These are phyloP conservation scores for Stemphylium vesicarium DNA, from an alignment of 2,329 filamentous ascomycete genomes.

Conservation along the genomic window DNA sequence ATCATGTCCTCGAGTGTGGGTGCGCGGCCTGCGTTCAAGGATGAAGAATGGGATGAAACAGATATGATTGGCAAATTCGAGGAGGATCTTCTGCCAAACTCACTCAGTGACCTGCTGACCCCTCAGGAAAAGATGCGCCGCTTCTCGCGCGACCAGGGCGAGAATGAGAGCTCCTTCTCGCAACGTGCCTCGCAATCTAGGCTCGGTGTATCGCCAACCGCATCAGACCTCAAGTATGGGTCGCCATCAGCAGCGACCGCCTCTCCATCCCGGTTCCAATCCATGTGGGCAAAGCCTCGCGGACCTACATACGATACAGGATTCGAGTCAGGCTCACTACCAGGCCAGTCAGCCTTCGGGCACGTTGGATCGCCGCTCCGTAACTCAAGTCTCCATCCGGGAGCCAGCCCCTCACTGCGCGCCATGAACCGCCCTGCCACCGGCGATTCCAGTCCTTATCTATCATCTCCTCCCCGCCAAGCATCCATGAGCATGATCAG, in stretches of 20 bases:
- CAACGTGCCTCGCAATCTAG: constrained; percentile 55
- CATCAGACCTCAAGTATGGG: constrained; percentile 53
- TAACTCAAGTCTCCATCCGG: constrained; percentile 62
- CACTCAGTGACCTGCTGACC: constrained; percentile 67
- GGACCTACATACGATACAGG: constrained; percentile 56
- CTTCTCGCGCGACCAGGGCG: constrained; percentile 64
- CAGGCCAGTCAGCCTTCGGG: constrained; percentile 58
- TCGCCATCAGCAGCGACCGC: constrained; percentile 60
- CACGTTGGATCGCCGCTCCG: constrained; percentile 71
- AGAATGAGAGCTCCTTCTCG: constrained; percentile 48
- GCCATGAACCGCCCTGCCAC: constrained; percentile 57
- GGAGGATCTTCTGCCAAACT: constrained; percentile 84
- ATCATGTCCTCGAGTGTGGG: constrained; percentile 68
- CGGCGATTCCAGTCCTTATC: constrained; percentile 57
- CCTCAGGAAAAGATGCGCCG: constrained; percentile 67
- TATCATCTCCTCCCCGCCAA: constrained; percentile 63
- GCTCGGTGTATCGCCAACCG: constrained; percentile 56
- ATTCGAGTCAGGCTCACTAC: constrained; percentile 43
- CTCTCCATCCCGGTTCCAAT: constrained; percentile 67
- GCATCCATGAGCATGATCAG: constrained; percentile 67
- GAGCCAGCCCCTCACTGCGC: constrained; percentile 58
- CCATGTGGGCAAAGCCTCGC: constrained; percentile 61
- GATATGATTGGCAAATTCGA: constrained; percentile 75
- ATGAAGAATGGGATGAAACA: constrained; percentile 60
- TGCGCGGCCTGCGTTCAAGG: constrained; percentile 51